Conservation (phyloP, 2,329 filamentous ascomycete genomes). For the Trichoderma sp. region DNA sequence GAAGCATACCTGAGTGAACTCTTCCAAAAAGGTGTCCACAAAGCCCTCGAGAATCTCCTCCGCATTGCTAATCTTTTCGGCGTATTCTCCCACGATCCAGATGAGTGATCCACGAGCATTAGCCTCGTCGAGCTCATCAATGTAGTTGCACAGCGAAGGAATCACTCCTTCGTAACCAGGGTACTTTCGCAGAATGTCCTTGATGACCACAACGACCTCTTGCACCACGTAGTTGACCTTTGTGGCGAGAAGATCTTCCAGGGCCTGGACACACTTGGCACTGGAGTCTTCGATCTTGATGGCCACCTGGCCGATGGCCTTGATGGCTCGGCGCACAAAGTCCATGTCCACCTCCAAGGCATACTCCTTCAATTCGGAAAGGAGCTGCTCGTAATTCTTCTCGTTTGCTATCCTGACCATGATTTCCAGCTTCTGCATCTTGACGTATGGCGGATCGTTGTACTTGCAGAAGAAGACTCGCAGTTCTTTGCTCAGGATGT, state of each 20-base stretch:
- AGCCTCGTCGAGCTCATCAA: constrained; percentile 94
- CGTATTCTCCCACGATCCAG: constrained; percentile 99
- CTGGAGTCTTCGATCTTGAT: constrained; percentile 97
- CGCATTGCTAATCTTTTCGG: constrained; percentile 99
- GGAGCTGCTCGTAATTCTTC: constrained; percentile 88
- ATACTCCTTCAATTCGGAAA: constrained; percentile 95
- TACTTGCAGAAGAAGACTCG: constrained; percentile 99
- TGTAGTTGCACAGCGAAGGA: constrained; percentile 90
- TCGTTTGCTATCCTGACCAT: constrained; percentile 99
- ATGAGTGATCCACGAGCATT: constrained; percentile 87
- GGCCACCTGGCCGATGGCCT: constrained; percentile 94
- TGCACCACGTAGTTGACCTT: constrained; percentile 99
- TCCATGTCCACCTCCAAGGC: constrained; percentile 99
- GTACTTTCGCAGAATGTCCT: constrained; percentile 96
- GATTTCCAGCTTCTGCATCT: constrained; percentile 95
- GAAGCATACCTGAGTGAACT: constrained; percentile 78
- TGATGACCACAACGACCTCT: constrained; percentile 97
- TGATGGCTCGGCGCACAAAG: constrained; percentile 89
- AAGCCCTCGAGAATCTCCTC: constrained; percentile 89
- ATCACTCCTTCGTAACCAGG: constrained; percentile 98
- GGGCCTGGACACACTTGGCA: constrained; percentile 90
- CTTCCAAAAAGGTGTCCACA: constrained; percentile 90
- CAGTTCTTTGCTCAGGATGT: constrained; percentile 95
- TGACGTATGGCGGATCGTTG: constrained; percentile 96
- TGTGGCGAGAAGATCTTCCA: constrained; percentile 90